These are phyloP conservation scores for Rutstroemia sp. DNA, from an alignment of 2,329 filamentous ascomycete genomes.

Conservation along the genomic window DNA sequence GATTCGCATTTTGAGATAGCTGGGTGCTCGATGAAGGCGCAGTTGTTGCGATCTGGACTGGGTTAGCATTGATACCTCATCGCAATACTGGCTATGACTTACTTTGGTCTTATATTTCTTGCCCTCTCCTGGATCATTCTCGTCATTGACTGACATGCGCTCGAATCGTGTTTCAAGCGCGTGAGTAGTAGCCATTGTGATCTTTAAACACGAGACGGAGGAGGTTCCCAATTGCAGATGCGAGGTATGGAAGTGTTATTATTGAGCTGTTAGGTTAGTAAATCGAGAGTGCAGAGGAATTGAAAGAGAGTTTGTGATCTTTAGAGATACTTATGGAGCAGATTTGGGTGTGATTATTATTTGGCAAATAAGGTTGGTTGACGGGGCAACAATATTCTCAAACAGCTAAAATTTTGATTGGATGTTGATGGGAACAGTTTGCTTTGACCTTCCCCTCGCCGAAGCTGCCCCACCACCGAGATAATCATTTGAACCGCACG, in stretches of 20 bases:
- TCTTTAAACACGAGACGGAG: neutral
- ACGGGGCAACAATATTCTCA: neutral
- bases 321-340: neutral
- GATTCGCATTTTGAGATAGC: conserved; percentile 46
- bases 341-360: neutral
- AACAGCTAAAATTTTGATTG: too few species aligned
- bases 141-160: conserved; percentile 81
- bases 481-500: too few species aligned
- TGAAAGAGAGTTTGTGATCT: too few species aligned
- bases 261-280: conserved; percentile 17
- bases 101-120: conserved; percentile 70
- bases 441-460: too few species aligned
- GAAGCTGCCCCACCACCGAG: neutral
- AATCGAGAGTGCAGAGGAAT: neutral
- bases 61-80: conserved; percentile 25
- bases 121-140: conserved; percentile 60
- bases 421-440: too few species aligned
- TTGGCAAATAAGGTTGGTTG: neutral
- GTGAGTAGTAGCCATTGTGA: conserved; percentile 62
- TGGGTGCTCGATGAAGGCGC: conserved; percentile 28
- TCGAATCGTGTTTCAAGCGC: conserved; percentile 83
- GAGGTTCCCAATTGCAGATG: neutral
- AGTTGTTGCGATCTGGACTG: conserved; percentile 26
- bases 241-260: neutral
- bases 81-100: conserved; percentile 23